These are phyloP conservation scores for Tricholomella constricta DNA, from an alignment of 768 basidiomycete genomes.

Conservation along the genomic window DNA sequence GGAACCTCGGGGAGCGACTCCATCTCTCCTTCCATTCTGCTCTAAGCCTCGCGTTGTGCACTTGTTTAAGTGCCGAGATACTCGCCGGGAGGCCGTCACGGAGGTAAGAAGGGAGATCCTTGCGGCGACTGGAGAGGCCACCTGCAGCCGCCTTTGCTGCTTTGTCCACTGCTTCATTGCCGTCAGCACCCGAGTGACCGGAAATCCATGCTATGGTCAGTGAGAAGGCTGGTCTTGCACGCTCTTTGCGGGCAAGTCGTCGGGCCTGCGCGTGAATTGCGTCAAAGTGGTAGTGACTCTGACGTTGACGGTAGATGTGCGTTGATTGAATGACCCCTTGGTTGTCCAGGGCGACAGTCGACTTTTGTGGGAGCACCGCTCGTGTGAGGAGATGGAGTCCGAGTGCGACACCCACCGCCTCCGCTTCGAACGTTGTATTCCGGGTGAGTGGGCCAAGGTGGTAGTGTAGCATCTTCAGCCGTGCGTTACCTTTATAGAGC, in stretches of 20 bases:
- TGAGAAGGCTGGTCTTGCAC: neutral
- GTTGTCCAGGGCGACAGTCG: constrained; percentile 11
- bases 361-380: neutral
- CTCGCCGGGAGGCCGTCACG: neutral
- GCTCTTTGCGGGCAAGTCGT: neutral
- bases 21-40: neutral
- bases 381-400: constrained; percentile 10
- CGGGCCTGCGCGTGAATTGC: neutral
- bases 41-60: neutral
- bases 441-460: constrained; percentile 11
- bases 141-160: constrained; percentile 14
- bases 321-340: constrained; percentile 12
- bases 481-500: neutral
- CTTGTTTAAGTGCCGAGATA: constrained; percentile 1
- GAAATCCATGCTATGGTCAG: constrained; percentile 13
- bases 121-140: neutral
- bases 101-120: neutral
- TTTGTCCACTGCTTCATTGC: constrained; percentile 16
- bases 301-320: neutral
- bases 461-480: constrained; percentile 7
- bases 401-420: constrained; percentile 12
- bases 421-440: constrained; percentile 18
- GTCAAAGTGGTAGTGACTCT: constrained; percentile 7
- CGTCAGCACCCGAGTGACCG: constrained; percentile 10
- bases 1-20: neutral